A percentile compares a stretch with the other conserved stretches of the same genome.
Conservation (phyloP, 192 early-diverging fungal species). For the Ramicandelaber brevisporus region DNA sequence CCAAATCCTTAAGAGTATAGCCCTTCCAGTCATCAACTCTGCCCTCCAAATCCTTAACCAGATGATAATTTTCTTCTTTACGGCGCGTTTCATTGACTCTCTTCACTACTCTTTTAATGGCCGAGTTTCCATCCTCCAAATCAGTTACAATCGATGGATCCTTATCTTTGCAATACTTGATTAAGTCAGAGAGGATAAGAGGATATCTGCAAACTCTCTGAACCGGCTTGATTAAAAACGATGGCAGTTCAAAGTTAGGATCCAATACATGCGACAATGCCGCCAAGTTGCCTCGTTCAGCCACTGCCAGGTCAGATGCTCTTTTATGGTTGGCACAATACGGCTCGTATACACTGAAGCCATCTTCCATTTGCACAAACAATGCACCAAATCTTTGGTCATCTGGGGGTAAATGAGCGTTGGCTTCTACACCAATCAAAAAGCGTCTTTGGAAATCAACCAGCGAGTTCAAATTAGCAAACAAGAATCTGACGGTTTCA, state of each 20-base stretch:
- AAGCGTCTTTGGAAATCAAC: conserved; percentile 92
- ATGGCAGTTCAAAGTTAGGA: conserved; percentile 65
- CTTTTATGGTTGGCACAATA: conserved; percentile 92
- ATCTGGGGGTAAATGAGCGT: conserved; percentile 29
- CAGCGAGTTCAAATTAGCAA: conserved; percentile 81
- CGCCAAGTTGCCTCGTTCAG: no score
- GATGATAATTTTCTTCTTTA: conserved; percentile 59
- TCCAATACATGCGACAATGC: conserved; percentile 38
- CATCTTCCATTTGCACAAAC: conserved; percentile 58
- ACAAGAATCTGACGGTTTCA: conserved; percentile 58
- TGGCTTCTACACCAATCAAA: conserved; percentile 66
- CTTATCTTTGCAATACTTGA: no score
- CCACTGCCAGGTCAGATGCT: no score
- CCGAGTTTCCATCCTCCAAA: conserved; percentile 39
- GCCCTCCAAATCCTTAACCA: conserved; percentile 52
- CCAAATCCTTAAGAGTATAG: conserved; percentile 45
- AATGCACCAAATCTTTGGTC: conserved; percentile 79
- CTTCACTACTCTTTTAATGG: conserved; percentile 67
- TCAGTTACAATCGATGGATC: no score
- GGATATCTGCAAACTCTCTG: conserved; percentile 98
- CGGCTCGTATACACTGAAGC: conserved; percentile 67
- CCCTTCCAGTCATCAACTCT: conserved; percentile 87
- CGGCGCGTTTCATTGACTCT: conserved; percentile 78
- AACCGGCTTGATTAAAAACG: conserved; percentile 88
- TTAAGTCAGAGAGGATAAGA: conserved; percentile 33